Evolutionary conservation across 768 basidiomycete species (phyloP).

Genomic region (Mycena galericulata): DNA sequence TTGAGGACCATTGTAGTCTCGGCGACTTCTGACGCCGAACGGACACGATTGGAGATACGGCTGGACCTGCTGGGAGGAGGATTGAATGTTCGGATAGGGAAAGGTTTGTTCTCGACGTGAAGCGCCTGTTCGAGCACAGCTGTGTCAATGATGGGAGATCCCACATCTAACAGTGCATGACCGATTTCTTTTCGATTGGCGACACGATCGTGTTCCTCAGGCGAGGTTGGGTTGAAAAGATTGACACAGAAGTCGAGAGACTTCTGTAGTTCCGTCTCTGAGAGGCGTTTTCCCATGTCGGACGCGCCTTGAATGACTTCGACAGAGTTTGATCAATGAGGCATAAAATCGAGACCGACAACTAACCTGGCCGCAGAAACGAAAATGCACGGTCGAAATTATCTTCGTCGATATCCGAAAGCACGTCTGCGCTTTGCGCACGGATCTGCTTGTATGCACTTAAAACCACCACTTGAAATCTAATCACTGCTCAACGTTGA

Average conservation of each 20-base stretch:
- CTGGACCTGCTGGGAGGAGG: slow-evolving; percentile 20
- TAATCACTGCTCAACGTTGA: slow-evolving; percentile 37
- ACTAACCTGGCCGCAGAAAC: slow-evolving; percentile 69
- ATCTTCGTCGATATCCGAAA: slow-evolving; percentile 75
- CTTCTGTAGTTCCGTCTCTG: slow-evolving; percentile 78
- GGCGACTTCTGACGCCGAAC: slow-evolving; percentile 50
- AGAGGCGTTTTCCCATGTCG: slow-evolving; percentile 78
- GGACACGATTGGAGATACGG: slow-evolving; percentile 34
- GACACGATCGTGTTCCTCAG: slow-evolving; percentile 66
- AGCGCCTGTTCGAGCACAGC: slow-evolving; percentile 52
- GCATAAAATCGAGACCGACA: background rate
- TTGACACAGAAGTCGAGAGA: slow-evolving; percentile 84
- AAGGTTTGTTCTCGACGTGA: slow-evolving; percentile 34
- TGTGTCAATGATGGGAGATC: slow-evolving; percentile 60
- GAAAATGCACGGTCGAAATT: slow-evolving; percentile 78
- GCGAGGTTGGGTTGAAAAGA: slow-evolving; percentile 76
- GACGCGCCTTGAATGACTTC: slow-evolving; percentile 85
- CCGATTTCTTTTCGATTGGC: slow-evolving; percentile 38
- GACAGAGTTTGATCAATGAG: background rate
- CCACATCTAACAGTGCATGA: slow-evolving; percentile 65
- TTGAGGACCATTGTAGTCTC: slow-evolving; percentile 68
- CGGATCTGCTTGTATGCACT: slow-evolving; percentile 82
- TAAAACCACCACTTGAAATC: slow-evolving; percentile 77
- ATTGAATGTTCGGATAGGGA: background rate
- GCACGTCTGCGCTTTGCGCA: slow-evolving; percentile 64